These are phyloP conservation scores for Nicotiana obtusifolia DNA, from an alignment of 257 asterid species.

Conservation along the genomic window DNA sequence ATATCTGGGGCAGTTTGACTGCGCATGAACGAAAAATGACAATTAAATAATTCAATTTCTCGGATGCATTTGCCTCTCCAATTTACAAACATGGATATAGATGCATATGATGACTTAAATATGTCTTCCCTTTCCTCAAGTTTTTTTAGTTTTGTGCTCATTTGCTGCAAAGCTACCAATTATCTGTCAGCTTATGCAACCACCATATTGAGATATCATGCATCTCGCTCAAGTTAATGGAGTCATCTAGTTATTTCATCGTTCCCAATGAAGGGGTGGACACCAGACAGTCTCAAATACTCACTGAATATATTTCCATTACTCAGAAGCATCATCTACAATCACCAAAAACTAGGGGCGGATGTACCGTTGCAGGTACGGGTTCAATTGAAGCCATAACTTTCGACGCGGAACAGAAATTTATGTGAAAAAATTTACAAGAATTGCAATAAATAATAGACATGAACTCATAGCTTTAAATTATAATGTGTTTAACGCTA, in stretches of 20 bases:
- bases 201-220: not conserved
- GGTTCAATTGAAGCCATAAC: too few relatives aligned
- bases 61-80: not conserved
- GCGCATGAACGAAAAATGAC: not conserved
- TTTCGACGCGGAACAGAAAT: too few relatives aligned
- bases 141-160: not conserved
- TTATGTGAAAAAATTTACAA: too few relatives aligned
- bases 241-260: not conserved
- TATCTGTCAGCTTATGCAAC: not conserved
- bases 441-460: too few relatives aligned
- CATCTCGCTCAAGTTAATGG: not conserved
- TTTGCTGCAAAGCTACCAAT: not conserved
- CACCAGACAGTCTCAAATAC: not conserved
- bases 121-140: not conserved
- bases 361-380: too few relatives aligned
- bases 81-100: not conserved
- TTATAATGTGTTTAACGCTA: too few relatives aligned
- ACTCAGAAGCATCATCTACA: not conserved
- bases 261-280: not conserved
- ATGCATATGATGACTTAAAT: not conserved
- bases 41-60: not conserved
- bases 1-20: not conserved
- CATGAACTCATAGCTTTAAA: too few relatives aligned
- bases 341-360: not conserved
- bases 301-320: not conserved